Percentiles rank a stretch among this genome's conserved stretches.
These are phyloP conservation scores for Aspergillus spinulosporus DNA, from an alignment of 2,329 filamentous ascomycete genomes.

Conservation along the genomic window DNA sequence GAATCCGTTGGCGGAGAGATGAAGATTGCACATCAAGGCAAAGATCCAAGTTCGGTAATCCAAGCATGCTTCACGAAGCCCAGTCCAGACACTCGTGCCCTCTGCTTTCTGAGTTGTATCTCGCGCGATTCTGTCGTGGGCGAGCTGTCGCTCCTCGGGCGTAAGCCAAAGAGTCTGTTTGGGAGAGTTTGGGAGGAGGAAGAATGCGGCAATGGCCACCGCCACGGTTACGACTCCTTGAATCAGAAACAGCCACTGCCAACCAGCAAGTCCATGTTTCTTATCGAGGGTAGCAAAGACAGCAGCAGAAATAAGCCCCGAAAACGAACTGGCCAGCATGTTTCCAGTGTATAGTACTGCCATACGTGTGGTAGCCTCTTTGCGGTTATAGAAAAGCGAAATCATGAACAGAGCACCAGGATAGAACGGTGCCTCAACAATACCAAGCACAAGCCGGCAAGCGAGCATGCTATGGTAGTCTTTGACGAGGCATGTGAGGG, in stretches of 20 bases:
- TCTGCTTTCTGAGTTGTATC: constrained; percentile 54
- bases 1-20: constrained; percentile 55
- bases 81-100: constrained; percentile 46
- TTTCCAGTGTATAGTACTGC: constrained; percentile 41
- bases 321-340: constrained; percentile 19
- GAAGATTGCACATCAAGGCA: constrained; percentile 58
- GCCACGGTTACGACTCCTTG: constrained; percentile 50
- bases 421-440: constrained; percentile 50
- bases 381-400: constrained; percentile 67
- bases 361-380: constrained; percentile 47
- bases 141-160: constrained; percentile 50
- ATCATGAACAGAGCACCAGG: constrained; percentile 65
- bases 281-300: constrained; percentile 32
- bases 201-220: constrained; percentile 38
- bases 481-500: constrained; percentile 15
- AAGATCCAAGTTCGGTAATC: constrained; percentile 57
- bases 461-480: constrained; percentile 20
- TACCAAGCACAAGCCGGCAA: constrained; percentile 42
- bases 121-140: constrained; percentile 50
- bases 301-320: constrained; percentile 22
- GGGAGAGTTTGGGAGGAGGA: constrained; percentile 44
- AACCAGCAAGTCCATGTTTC: constrained; percentile 32
- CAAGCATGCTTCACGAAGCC: constrained; percentile 51
- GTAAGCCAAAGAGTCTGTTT: constrained; percentile 49
- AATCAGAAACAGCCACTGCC: constrained; percentile 60